Evolutionary conservation across 2,329 filamentous ascomycete species (phyloP).

Genomic region (Penicillium sp.): DNA sequence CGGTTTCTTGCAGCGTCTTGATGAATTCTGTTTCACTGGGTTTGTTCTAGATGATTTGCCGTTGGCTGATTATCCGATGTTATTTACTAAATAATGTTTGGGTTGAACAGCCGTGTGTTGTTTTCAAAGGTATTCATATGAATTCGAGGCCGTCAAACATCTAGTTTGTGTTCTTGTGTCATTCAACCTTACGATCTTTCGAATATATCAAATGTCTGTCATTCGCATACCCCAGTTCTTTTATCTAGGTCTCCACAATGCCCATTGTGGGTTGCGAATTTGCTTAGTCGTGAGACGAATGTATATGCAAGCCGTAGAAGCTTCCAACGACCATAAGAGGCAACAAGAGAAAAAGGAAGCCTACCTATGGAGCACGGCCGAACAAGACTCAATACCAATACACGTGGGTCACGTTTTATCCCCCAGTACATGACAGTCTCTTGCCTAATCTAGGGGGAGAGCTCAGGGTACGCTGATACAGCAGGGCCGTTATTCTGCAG

Average conservation of each 20-base stretch:
- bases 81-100: background rate
- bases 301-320: conserved; percentile 4
- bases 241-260: background rate
- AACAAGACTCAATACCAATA: conserved; percentile 9
- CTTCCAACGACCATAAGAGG: conserved; percentile 7
- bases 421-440: conserved; percentile 8
- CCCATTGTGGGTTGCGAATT: conserved; percentile 1
- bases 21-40: conserved; percentile 5
- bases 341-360: conserved; percentile 2
- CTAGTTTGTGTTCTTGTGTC: background rate
- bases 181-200: background rate
- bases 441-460: conserved; percentile 12
- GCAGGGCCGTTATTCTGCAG: conserved; percentile 9
- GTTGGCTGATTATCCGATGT: background rate
- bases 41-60: conserved; percentile 1
- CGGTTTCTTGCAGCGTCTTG: conserved; percentile 20
- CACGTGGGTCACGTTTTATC: conserved; percentile 18
- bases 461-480: conserved; percentile 12
- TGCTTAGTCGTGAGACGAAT: conserved; percentile 1
- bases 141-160: background rate
- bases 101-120: conserved; percentile 2
- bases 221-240: background rate
- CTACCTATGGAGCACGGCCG: conserved; percentile 1
- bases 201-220: background rate
- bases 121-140: background rate